Evolutionary conservation across 1,139 yeast genomes (phyloP).

Genomic region (Geotrichum phurueaensis): DNA sequence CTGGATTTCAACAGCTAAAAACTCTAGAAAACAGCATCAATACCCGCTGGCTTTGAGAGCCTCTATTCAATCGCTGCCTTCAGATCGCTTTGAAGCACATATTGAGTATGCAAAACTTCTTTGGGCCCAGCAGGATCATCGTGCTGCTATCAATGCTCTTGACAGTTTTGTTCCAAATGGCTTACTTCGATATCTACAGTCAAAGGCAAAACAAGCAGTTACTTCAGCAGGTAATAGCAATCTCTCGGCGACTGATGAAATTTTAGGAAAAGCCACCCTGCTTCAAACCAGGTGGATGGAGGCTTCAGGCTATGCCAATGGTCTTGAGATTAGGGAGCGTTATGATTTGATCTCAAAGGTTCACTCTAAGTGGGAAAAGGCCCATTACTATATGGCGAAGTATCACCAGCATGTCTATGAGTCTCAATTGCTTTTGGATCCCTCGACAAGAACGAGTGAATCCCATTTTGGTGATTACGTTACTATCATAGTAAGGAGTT

Average conservation of each 20-base stretch:
- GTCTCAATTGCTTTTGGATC: slow-evolving; percentile 43
- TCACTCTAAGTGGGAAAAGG: slow-evolving; percentile 68
- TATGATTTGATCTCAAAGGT: slow-evolving; percentile 55
- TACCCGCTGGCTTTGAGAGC: slow-evolving; percentile 69
- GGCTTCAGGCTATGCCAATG: slow-evolving; percentile 75
- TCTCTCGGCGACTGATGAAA: slow-evolving; percentile 17
- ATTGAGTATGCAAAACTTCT: slow-evolving; percentile 77
- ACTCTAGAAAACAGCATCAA: slow-evolving; percentile 64
- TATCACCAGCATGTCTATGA: slow-evolving; percentile 76
- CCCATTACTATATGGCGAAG: slow-evolving; percentile 73
- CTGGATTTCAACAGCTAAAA: slow-evolving; percentile 55
- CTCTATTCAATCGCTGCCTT: slow-evolving; percentile 60
- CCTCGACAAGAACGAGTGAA: slow-evolving; percentile 31
- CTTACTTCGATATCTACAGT: slow-evolving; percentile 20
- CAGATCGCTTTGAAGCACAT: slow-evolving; percentile 48
- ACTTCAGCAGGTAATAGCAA: neutral
- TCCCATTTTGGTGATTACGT: slow-evolving; percentile 57
- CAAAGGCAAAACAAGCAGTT: slow-evolving; percentile 8
- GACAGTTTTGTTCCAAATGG: slow-evolving; percentile 39
- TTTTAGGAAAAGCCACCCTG: slow-evolving; percentile 41
- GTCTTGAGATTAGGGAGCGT: slow-evolving; percentile 64
- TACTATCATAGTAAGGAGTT: slow-evolving; percentile 55
- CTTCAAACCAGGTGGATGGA: slow-evolving; percentile 89
- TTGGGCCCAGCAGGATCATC: slow-evolving; percentile 88
- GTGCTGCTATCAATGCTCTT: slow-evolving; percentile 73